Evolutionary conservation across 208 protist genomes (phyloP).

Genomic region (Histomonas meleagridis): DNA sequence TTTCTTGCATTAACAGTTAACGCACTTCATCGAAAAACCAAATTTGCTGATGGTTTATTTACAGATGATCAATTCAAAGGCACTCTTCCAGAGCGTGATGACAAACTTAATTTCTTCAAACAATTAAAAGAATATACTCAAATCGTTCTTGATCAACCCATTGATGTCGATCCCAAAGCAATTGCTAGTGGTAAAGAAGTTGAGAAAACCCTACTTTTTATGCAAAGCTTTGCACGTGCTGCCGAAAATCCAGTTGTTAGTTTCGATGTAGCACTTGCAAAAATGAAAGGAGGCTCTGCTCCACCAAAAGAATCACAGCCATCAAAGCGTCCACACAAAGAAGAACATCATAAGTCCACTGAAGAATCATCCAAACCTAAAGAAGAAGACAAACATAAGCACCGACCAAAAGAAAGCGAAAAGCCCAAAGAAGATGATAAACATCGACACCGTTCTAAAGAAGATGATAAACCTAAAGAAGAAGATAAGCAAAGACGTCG

Average conservation of each 20-base stretch:
- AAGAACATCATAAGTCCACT: not conserved
- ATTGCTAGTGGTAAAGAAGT: constrained; percentile 20
- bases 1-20: not conserved
- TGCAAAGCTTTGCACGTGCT: not conserved
- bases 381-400: not conserved
- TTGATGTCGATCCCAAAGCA: not conserved
- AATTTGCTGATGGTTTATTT: not conserved
- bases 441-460: too few relatives aligned
- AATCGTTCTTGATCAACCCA: not conserved
- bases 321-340: too few relatives aligned
- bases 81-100: not conserved
- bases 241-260: not conserved
- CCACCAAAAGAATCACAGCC: not conserved
- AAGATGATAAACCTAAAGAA: not conserved
- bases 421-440: not conserved
- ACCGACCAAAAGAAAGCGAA: not conserved
- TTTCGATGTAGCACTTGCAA: not conserved
- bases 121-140: not conserved
- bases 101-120: constrained; percentile 25
- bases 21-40: not conserved
- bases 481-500: not conserved
- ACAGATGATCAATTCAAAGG: constrained; percentile 12
- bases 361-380: too few relatives aligned
- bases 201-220: not conserved
- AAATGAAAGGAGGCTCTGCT: not conserved